A percentile compares a stretch with the other conserved stretches of the same genome.
Conservation (phyloP, 441 rosid species). For the Erodium trifolium region DNA sequence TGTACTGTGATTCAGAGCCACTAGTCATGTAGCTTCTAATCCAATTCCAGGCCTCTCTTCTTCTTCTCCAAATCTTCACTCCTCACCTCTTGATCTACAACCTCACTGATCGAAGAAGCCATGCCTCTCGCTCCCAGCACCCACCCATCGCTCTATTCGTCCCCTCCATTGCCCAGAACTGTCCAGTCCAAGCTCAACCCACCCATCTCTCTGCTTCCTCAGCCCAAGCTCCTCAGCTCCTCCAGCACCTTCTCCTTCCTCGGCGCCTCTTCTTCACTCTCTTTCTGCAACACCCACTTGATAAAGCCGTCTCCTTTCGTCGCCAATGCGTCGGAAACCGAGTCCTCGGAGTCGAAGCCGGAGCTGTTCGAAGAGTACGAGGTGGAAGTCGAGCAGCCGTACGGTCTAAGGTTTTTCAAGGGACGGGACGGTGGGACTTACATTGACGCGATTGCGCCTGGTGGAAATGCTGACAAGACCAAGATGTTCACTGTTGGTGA, state of each 20-base stretch:
- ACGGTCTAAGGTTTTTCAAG: slow-evolving; percentile 60
- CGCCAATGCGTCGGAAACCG: slow-evolving; percentile 34
- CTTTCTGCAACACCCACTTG: slow-evolving; percentile 33
- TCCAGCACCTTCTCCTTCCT: slow-evolving; percentile 20
- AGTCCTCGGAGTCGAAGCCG: slow-evolving; percentile 37
- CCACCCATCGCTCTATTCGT: slow-evolving; percentile 47
- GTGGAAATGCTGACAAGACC: slow-evolving; percentile 74
- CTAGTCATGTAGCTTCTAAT: neutral
- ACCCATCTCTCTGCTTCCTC: slow-evolving; percentile 22
- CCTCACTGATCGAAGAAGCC: neutral
- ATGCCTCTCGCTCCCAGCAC: slow-evolving; percentile 31
- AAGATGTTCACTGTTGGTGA: slow-evolving; percentile 76
- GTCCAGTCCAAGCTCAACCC: slow-evolving; percentile 32
- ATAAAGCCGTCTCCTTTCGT: slow-evolving; percentile 21
- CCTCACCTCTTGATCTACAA: neutral
- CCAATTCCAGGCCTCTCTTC: neutral
- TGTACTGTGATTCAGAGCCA: neutral
- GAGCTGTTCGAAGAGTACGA: slow-evolving; percentile 59
- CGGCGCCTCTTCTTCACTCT: slow-evolving; percentile 17
- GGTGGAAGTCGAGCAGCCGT: slow-evolving; percentile 66
- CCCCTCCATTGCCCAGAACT: slow-evolving; percentile 42
- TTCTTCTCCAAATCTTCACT: neutral
- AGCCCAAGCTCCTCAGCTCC: slow-evolving; percentile 10
- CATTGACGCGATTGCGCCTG: slow-evolving; percentile 79
- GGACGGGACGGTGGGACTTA: slow-evolving; percentile 92